A percentile compares a stretch with the other conserved stretches of the same genome.
Conservation (phyloP, 2,329 filamentous ascomycete genomes). For the Xylariomycetidae sp. region DNA sequence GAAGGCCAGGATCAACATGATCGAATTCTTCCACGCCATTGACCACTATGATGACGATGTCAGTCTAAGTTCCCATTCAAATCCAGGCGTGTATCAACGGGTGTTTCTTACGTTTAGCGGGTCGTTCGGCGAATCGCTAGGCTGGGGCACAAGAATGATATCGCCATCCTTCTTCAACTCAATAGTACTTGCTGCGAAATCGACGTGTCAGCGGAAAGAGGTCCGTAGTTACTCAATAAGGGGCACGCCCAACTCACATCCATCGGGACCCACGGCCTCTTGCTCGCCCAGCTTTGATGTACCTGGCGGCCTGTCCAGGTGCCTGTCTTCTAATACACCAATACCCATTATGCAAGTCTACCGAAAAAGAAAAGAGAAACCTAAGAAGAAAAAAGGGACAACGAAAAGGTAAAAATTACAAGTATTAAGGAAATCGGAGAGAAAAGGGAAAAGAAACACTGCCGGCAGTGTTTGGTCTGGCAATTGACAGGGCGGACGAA, state of each 20-base stretch:
- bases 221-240: no score
- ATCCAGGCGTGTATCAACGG: not conserved
- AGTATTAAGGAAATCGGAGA: conserved; percentile 4
- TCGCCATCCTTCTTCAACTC: conserved; percentile 18
- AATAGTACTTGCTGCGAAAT: conserved; percentile 9
- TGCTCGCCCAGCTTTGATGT: conserved; percentile 18
- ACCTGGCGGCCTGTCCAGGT: conserved; percentile 16
- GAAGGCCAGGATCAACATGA: conserved; percentile 19
- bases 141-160: conserved; percentile 19
- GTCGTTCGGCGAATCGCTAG: conserved; percentile 20
- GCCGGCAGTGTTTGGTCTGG: no score
- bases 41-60: conserved; percentile 15
- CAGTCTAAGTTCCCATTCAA: no score
- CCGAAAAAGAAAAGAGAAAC: not conserved
- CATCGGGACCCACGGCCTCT: conserved; percentile 5
- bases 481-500: no score
- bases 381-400: conserved; percentile 4
- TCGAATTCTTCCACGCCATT: conserved; percentile 12
- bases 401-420: conserved; percentile 4
- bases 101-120: conserved; percentile 17
- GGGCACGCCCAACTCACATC: conserved; percentile 8
- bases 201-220: conserved; percentile 5
- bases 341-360: conserved; percentile 19
- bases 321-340: conserved; percentile 14
- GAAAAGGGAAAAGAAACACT: no score